Base-by-base conservation (phyloP, 306 rosid genomes). In the Begonia fuchsioides region DNA sequence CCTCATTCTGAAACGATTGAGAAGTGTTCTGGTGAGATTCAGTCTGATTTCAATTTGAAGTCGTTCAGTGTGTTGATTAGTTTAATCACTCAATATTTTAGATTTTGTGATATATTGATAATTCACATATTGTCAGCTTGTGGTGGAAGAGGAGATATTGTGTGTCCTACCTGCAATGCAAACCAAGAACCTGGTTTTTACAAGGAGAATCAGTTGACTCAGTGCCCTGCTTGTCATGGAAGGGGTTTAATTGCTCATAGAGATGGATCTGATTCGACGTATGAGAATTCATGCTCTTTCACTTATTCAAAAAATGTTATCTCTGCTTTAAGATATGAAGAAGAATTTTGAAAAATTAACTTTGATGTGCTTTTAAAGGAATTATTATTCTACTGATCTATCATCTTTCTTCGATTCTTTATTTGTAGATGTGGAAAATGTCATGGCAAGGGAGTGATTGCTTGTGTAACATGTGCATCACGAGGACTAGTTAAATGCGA, bases 211-310 rank as follows among this genome's bases (percentile, higher is more conserved):
- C 95, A 73, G 71, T 69, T 79, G 98, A 47, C 51, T 38, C 71
- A 62, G 55, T 90, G 97, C 57, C 57, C 78, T 44, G 58, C 72
- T 71, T 90, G 98, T 77, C 52, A 81, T 49, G 94, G 98, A 53
- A 86, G 98, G 70, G 92, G 98, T 61, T 79, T 85, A 69, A 73
- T 90, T 65, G 98, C 98, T 64, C 98, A 81, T 62, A 77, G 54
- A 65, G 98, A 90, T 76, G 98, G 95, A 67, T 85, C 98, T 56
- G 98, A 90, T 64, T 58, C 95, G 38, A 45, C 68, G 95, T n/a
- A 63, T 50, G 8, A 18, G 39, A 7, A 18, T 20, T 19, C 15
- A 20, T 8, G 17, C 17, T 1, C 11, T 45, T 45, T 10, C 32
- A 15, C 35, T n/a, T 26, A 26, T 26, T 26, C 35, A 26, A 26